Evolutionary conservation across 108 stramenopile genomes (phyloP).

Genomic region (Fistulifera solaris): DNA sequence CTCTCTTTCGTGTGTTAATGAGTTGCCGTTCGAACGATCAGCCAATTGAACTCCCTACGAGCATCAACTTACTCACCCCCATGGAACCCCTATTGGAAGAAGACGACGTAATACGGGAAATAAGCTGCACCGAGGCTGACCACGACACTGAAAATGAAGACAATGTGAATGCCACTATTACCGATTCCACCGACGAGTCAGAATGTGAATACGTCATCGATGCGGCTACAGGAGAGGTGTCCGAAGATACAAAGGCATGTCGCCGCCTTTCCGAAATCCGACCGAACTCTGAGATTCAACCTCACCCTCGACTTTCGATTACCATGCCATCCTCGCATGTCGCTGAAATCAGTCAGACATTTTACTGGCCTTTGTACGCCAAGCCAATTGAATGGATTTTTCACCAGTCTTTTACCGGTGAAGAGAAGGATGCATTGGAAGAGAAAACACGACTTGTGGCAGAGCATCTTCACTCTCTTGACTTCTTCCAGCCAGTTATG

Average conservation of each 20-base stretch:
- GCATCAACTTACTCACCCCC: slow-evolving; percentile 59
- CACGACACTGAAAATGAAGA: slow-evolving; percentile 6
- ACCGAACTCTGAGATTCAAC: neutral
- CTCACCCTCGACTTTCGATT: slow-evolving; percentile 46
- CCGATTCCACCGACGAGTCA: slow-evolving; percentile 5
- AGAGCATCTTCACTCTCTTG: slow-evolving; percentile 49
- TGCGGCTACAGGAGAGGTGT: neutral
- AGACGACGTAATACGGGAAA: slow-evolving; percentile 29
- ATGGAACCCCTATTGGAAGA: slow-evolving; percentile 30
- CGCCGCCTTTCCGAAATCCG: neutral
- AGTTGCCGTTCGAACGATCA: slow-evolving; percentile 65
- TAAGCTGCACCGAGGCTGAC: slow-evolving; percentile 29
- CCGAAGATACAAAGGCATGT: no score
- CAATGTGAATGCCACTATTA: neutral
- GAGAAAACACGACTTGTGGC: slow-evolving; percentile 34
- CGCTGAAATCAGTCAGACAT: slow-evolving; percentile 76
- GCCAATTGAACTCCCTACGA: slow-evolving; percentile 61
- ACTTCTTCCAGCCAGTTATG: slow-evolving; percentile 41
- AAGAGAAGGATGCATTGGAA: slow-evolving; percentile 23
- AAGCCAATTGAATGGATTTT: slow-evolving; percentile 83
- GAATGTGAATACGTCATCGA: neutral
- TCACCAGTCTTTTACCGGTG: slow-evolving; percentile 16
- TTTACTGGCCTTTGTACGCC: slow-evolving; percentile 81
- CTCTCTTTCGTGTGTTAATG: slow-evolving; percentile 74
- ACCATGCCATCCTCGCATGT: slow-evolving; percentile 77